Base-by-base conservation (phyloP, 176 grass and related monocot genomes). In the Rhynchospora tenuis region DNA sequence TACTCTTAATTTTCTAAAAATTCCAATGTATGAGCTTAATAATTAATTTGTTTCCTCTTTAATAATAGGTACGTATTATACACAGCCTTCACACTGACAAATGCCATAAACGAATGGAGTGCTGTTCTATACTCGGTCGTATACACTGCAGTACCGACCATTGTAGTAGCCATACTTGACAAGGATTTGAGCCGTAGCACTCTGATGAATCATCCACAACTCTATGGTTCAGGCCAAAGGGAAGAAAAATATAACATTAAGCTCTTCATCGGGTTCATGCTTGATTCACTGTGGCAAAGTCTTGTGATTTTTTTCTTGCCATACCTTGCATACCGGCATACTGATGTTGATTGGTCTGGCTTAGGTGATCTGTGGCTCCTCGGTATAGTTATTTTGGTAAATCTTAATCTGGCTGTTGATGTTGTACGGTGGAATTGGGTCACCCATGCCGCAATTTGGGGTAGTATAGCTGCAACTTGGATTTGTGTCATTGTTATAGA, bases 31-130 rank as follows among this genome's bases (percentile, higher is more conserved):
- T 87, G 68, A 89, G 38, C 64, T 48, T 7, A 87, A 81, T 87
- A 44, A 82, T 20, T 76, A 81, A 91, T 88, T 50, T 73, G 20
- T 5, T 67, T 83, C 61, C 64, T 72, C 63, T 23, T 81, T 29
- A 85, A 54, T 76, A 47, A 28, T 45, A 99, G 97, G 97, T 95
- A 93, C 82, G 91, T 99, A n/a, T 91, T 99, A 58, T 93, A 93
- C 86, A 99, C 97, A 63, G 97, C 83, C 54, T 99, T 89, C 84
- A 90, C 91, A 52, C 83, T 89, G 54, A 90, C 97, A 85, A 95
- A 91, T 78, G 97, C 93, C 68, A 90, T 99, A 62, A 96, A 88
- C 28, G 93, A 99, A 83, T 99, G 96, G 96, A 99, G 93, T 83
- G 89, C 87, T 59, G 91, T 96, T 43, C 73, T 99, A 67, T 99